phyloP scores from a whole-genome alignment of 495 filamentous ascomycete genomes.

The Aspergillus homomorphus region DNA sequence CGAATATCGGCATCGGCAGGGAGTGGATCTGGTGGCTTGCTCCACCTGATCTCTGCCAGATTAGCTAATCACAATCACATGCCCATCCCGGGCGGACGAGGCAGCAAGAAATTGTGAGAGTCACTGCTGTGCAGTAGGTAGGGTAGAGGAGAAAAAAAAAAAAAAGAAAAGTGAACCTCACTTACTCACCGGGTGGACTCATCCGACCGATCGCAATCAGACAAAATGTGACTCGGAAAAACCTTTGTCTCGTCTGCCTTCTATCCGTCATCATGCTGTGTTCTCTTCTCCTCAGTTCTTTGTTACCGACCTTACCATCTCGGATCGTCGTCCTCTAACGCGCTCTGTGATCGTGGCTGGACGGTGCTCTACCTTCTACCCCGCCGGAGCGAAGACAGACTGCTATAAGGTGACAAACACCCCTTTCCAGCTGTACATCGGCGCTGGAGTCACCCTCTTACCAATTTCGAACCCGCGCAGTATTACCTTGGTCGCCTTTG shows the following conservation, averaged over 20 bases:
- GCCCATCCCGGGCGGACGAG: background rate
- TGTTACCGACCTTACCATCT: background rate
- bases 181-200: background rate
- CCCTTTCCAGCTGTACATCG: background rate
- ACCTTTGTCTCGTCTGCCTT: background rate
- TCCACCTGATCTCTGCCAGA: background rate
- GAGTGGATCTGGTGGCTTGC: background rate
- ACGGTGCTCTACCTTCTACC: background rate
- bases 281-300: background rate
- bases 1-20: background rate
- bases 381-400: background rate
- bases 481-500: background rate
- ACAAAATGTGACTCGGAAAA: background rate
- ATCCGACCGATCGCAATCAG: background rate
- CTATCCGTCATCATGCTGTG: background rate
- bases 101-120: background rate
- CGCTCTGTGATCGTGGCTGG: background rate
- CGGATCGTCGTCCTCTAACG: background rate
- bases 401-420: constrained; percentile 3
- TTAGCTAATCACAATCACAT: background rate
- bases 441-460: background rate
- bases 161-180: background rate
- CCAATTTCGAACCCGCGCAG: background rate
- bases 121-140: background rate
- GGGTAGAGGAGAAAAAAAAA: background rate